Evolutionary conservation across 1,284 basidiomycete genomes (phyloP), one percentile per base, ranked within the genome.

Genomic region (Vanrija humicola): DNA sequence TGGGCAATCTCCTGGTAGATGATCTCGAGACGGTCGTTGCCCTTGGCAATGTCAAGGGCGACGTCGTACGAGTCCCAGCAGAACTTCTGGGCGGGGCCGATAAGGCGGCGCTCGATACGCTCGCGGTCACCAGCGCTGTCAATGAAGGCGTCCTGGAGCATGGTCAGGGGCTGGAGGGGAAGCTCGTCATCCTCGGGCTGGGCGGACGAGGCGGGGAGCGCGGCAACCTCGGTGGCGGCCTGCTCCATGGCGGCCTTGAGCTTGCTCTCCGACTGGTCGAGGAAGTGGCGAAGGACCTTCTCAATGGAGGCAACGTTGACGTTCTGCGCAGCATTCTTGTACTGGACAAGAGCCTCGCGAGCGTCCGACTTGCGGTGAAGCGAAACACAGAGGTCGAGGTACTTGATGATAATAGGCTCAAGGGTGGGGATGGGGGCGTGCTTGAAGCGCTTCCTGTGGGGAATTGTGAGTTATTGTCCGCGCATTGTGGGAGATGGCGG

Each of bases 61-160:
- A 93, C 97, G 58, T 96, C 86, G 77, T 98, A 98, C 62, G 91
- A 91, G 82, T 98, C 95, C 93, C 94, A 98, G 28, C 95, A 82
- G 78, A 98, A 98, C 76, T 96, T 95, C 74, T 98, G 86, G 86
- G 93, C 97, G 2, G 96, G 95, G 0, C 91, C 96, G 63, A 99
- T 92, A 51, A 98, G 83, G 23, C 92, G 89, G 55, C 96, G 82
- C 78, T 98, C 95, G 44, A 94, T 97, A 66, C 96, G 82, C 78
- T 98, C 95, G 78, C 90, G 89, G 79, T 83, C 94, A 38, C 72
- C 96, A 86, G 55, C 90, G 18, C 45, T 63, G 53, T 73, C 74
- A 52, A 70, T 67, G 61, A 74, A 77, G 19, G 68, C 68, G 50
- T 76, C 73, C 42, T 70, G 60, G 43, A 77, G 64, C 61, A 77